Percentiles rank a stretch among this genome's conserved stretches.
phyloP scores from a whole-genome alignment of 805 yeast species.

The Spathaspora arborariae region DNA sequence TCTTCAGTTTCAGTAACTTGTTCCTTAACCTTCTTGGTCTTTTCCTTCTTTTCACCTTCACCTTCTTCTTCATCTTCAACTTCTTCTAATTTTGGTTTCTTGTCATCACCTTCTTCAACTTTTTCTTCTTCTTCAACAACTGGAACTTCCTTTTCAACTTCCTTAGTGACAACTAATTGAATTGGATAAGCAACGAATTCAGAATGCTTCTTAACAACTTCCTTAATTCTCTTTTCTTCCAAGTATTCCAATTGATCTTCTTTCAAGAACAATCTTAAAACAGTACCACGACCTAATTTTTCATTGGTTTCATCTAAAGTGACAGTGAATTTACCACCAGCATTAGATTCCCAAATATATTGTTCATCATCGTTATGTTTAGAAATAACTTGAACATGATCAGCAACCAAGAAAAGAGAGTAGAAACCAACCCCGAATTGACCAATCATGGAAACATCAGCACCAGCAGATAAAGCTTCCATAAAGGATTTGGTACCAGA shows the following conservation, averaged over 20 bases:
- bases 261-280: constrained; percentile 92
- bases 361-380: constrained; percentile 99
- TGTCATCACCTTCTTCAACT: constrained; percentile 40
- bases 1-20: constrained; percentile 94
- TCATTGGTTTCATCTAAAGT: constrained; percentile 85
- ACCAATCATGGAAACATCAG: constrained; percentile 99
- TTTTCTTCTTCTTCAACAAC: constrained; percentile 52
- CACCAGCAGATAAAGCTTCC: constrained; percentile 99
- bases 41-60: constrained; percentile 63
- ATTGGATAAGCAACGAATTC: constrained; percentile 99
- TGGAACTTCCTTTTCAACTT: constrained; percentile 97
- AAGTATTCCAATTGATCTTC: constrained; percentile 98
- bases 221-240: constrained; percentile 99
- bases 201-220: constrained; percentile 98
- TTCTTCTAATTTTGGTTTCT: constrained; percentile 73
- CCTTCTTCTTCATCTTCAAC: constrained; percentile 71
- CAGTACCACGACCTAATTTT: constrained; percentile 90
- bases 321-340: constrained; percentile 99
- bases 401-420: constrained; percentile 98
- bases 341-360: constrained; percentile 99
- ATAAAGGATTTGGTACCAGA: constrained; percentile 99
- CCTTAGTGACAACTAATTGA: constrained; percentile 96
- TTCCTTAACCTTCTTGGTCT: constrained; percentile 90
- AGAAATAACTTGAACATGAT: constrained; percentile 96
- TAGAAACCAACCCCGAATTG: constrained; percentile 99